A percentile compares a stretch with the other conserved stretches of the same genome.
phyloP scores from a whole-genome alignment of 73 alveolate species.

The Blepharisma japonicum region DNA sequence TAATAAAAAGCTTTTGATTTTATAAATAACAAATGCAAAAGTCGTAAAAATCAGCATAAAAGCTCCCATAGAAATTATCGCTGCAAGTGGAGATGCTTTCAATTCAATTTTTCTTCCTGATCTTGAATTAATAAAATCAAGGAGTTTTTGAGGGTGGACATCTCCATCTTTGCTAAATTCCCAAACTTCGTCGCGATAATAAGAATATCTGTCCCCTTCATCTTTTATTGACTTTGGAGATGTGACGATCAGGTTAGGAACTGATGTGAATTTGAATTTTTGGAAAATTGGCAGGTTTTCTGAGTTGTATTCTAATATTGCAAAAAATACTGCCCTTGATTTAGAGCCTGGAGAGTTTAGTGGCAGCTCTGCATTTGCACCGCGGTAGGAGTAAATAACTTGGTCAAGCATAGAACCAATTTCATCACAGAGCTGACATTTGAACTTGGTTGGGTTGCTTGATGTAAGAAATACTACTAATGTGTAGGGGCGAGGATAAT shows the following conservation, averaged over 20 bases:
- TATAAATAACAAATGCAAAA: slow-evolving; percentile 6
- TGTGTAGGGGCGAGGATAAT: slow-evolving; percentile 72
- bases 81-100: slow-evolving; percentile 26
- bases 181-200: slow-evolving; percentile 49
- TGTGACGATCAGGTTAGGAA: slow-evolving; percentile 49
- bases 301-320: slow-evolving; percentile 49
- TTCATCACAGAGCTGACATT: slow-evolving; percentile 73
- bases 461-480: slow-evolving; percentile 67
- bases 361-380: slow-evolving; percentile 43
- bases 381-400: slow-evolving; percentile 56
- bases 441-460: slow-evolving; percentile 9
- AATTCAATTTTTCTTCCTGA: slow-evolving; percentile 29
- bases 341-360: slow-evolving; percentile 36
- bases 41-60: slow-evolving; percentile 27
- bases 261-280: slow-evolving; percentile 45
- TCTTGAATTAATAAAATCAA: slow-evolving; percentile 52
- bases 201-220: slow-evolving; percentile 31
- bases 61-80: slow-evolving; percentile 29
- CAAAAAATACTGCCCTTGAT: slow-evolving; percentile 68
- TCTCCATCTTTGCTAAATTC: slow-evolving; percentile 32
- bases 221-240: slow-evolving; percentile 31
- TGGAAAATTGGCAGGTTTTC: slow-evolving; percentile 47
- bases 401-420: slow-evolving; percentile 34
- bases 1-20: slow-evolving; percentile 42
- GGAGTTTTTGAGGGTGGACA: slow-evolving; percentile 36